Conservation (phyloP, 169 alveolate genomes). For the Eimeria tenella region DNA sequence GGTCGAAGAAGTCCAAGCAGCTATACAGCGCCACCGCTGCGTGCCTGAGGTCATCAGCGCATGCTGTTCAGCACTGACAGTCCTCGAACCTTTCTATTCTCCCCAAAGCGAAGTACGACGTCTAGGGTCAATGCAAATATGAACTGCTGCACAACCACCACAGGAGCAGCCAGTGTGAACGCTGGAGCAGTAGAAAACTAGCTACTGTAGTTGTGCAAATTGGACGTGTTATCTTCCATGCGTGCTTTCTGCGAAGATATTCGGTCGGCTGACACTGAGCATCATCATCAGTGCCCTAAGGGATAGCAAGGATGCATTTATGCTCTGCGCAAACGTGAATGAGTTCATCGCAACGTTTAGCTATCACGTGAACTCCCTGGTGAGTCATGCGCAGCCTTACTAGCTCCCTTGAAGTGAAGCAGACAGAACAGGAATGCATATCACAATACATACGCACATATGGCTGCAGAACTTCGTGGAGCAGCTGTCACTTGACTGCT, state of each 20-base stretch:
- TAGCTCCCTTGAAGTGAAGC: too few species aligned
- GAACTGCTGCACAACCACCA: not conserved
- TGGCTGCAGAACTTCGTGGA: too few species aligned
- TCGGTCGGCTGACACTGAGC: constrained; percentile 50
- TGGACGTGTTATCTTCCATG: too few species aligned
- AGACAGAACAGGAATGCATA: too few species aligned
- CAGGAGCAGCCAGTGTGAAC: not conserved
- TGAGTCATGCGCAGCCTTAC: not conserved
- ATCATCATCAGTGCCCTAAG: constrained; percentile 31
- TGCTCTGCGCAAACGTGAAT: constrained; percentile 54
- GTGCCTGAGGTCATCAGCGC: constrained; percentile 77
- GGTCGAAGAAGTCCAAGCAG: constrained; percentile 22
- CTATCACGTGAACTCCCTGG: constrained; percentile 60
- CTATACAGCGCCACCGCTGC: constrained; percentile 71
- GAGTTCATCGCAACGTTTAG: constrained; percentile 61
- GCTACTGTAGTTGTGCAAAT: too few species aligned
- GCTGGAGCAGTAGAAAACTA: not conserved
- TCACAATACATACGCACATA: too few species aligned
- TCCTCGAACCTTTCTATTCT: constrained; percentile 71
- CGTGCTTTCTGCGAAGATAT: constrained; percentile 29
- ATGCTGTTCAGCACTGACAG: constrained; percentile 73
- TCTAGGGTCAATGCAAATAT: not conserved
- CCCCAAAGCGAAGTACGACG: constrained; percentile 68
- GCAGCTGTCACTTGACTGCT: too few species aligned
- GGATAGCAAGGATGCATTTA: constrained; percentile 50